Evolutionary conservation across 345 rosid genomes (phyloP).

Genomic region (Heritiera fomes): DNA sequence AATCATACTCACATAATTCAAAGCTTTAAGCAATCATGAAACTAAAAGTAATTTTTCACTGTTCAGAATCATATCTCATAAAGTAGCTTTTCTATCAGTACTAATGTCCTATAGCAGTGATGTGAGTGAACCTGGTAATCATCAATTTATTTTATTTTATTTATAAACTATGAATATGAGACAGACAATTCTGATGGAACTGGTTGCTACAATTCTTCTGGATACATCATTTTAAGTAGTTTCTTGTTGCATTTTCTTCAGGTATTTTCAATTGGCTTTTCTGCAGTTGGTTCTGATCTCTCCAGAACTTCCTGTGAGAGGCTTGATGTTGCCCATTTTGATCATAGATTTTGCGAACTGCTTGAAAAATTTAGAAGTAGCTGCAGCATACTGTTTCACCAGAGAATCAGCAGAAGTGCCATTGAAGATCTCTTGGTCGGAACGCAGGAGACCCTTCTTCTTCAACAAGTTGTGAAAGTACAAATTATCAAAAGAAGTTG

Average conservation of each 20-base stretch:
- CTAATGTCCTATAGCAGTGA: neutral
- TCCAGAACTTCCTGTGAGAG: slow-evolving; percentile 43
- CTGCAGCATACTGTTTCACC: slow-evolving; percentile 30
- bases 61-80: neutral
- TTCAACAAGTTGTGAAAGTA: slow-evolving; percentile 37
- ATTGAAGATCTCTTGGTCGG: slow-evolving; percentile 44
- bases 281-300: slow-evolving; percentile 45
- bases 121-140: neutral
- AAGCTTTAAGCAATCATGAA: neutral
- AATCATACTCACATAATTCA: neutral
- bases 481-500: slow-evolving; percentile 29
- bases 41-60: neutral
- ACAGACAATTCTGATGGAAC: neutral
- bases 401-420: slow-evolving; percentile 20
- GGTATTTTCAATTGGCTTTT: slow-evolving; percentile 25
- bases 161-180: neutral
- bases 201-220: neutral
- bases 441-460: slow-evolving; percentile 42
- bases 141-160: no score
- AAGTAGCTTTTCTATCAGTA: no score
- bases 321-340: slow-evolving; percentile 45
- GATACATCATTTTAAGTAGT: neutral
- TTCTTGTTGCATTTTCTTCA: neutral
- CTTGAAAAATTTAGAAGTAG: slow-evolving; percentile 30
- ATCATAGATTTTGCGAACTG: slow-evolving; percentile 41